phyloP scores from a whole-genome alignment of 108 stramenopile genomes.

The Pinguiococcus pyrenoidosus region DNA sequence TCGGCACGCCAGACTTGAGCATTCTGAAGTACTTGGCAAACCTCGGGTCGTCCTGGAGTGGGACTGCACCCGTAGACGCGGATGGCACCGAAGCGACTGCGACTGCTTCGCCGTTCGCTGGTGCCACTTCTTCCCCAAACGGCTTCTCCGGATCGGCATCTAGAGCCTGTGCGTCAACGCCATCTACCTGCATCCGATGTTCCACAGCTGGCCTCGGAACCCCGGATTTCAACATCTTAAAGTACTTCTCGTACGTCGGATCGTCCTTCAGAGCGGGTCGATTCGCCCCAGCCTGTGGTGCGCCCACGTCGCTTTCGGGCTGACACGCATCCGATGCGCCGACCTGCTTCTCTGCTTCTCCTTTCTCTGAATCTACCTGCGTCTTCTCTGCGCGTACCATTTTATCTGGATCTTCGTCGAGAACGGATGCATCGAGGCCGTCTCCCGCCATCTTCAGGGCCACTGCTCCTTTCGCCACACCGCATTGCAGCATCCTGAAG shows the following conservation, averaged over 20 bases:
- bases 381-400: too few relatives aligned
- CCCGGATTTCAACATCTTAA: slow-evolving; percentile 9
- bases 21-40: slow-evolving; percentile 23
- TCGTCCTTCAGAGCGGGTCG: slow-evolving; percentile 10
- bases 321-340: not conserved
- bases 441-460: slow-evolving; percentile 3
- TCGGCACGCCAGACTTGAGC: slow-evolving; percentile 7
- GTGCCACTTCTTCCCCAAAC: too few relatives aligned
- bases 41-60: slow-evolving; percentile 19
- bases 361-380: too few relatives aligned
- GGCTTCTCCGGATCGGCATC: not conserved
- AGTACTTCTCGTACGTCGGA: slow-evolving; percentile 26
- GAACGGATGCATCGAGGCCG: not conserved
- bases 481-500: slow-evolving; percentile 8
- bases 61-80: not conserved
- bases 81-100: slow-evolving; percentile 2
- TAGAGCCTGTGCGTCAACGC: not conserved
- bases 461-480: slow-evolving; percentile 4
- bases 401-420: not conserved
- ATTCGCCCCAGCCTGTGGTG: not conserved
- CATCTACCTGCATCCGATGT: slow-evolving; percentile 2
- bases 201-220: slow-evolving; percentile 1
- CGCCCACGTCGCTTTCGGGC: not conserved
- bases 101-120: slow-evolving; percentile 6
- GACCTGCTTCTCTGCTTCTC: slow-evolving; percentile 1